Percentiles rank a stretch among this genome's conserved stretches.
Evolutionary conservation across 805 yeast genomes (phyloP).

Genomic region (Saccharomyces kudriavzevii): DNA sequence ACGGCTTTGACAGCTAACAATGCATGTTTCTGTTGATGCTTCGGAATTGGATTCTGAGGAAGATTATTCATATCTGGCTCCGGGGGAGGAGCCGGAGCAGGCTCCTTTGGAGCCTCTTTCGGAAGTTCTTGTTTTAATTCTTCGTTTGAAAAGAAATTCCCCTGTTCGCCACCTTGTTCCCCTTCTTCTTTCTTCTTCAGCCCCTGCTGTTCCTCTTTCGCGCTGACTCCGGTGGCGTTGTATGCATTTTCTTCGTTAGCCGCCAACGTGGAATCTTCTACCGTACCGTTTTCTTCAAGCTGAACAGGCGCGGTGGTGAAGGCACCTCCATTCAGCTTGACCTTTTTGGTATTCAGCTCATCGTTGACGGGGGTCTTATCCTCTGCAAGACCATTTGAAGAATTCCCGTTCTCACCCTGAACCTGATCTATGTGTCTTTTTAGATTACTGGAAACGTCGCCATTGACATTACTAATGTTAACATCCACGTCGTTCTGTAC

Average conservation of each 20-base stretch:
- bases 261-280: neutral
- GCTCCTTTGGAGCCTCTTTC: constrained; percentile 22
- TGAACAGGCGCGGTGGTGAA: neutral
- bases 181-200: neutral
- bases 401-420: neutral
- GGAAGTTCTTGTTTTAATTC: neutral
- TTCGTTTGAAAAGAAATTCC: neutral
- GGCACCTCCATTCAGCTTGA: neutral
- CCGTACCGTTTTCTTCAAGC: neutral
- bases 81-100: constrained; percentile 68
- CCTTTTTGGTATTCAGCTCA: neutral
- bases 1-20: constrained; percentile 74
- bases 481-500: neutral
- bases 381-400: neutral
- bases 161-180: neutral
- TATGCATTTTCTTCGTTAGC: neutral
- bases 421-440: neutral
- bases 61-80: constrained; percentile 69
- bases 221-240: neutral
- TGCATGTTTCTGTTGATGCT: constrained; percentile 79
- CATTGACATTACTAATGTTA: neutral
- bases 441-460: neutral
- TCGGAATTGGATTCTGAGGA: constrained; percentile 61
- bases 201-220: neutral
- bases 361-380: neutral